Evolutionary conservation across 495 filamentous ascomycete genomes (phyloP).

Genomic region (Neurospora sp.): DNA sequence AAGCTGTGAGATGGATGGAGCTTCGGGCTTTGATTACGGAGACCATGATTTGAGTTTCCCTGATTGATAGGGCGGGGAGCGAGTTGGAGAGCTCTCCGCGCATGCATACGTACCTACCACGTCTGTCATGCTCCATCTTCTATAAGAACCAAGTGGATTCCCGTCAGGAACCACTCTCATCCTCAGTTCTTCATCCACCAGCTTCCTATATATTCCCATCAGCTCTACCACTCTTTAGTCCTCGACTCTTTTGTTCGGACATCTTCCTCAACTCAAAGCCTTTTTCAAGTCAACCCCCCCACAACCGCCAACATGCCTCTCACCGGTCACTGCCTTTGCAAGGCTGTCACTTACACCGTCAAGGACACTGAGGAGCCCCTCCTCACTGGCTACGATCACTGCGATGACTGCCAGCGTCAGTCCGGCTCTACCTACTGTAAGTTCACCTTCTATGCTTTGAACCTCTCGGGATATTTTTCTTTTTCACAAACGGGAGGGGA

Average conservation of each 20-base stretch:
- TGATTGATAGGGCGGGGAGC: neutral
- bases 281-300: neutral
- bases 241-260: neutral
- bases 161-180: neutral
- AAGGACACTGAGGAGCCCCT: constrained; percentile 42
- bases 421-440: constrained; percentile 58
- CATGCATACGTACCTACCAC: neutral
- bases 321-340: constrained; percentile 61
- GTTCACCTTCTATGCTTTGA: constrained; percentile 4
- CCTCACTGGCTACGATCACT: constrained; percentile 57
- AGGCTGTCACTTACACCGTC: constrained; percentile 53
- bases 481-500: neutral
- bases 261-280: neutral
- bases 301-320: constrained; percentile 46
- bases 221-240: neutral
- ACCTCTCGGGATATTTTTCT: neutral
- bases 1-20: neutral
- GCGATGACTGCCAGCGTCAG: constrained; percentile 64
- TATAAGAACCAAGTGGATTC: neutral
- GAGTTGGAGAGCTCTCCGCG: neutral
- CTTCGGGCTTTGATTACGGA: neutral
- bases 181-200: neutral
- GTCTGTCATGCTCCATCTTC: neutral
- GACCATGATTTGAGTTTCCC: neutral
- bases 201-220: neutral